Percentiles rank a stretch among this genome's conserved stretches.
Conservation (phyloP, 768 basidiomycete genomes). For the Termitomyces sp. region DNA sequence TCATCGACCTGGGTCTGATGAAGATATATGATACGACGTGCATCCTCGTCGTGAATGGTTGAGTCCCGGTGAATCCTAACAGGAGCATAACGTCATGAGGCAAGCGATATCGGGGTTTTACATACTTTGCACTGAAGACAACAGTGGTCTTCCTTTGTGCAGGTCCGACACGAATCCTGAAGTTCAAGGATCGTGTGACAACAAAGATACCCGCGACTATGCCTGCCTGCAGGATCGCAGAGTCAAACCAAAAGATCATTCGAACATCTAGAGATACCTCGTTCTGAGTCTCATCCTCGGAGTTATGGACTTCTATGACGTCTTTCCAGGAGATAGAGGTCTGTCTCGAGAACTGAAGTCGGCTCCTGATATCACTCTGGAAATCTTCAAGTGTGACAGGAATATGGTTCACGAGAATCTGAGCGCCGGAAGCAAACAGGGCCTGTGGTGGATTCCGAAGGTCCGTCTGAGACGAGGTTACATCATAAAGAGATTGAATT, state of each 20-base stretch:
- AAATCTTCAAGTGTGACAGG: conserved; percentile 20
- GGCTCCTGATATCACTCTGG: conserved; percentile 17
- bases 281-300: not conserved
- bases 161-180: conserved; percentile 30
- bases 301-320: conserved; percentile 23
- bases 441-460: not conserved
- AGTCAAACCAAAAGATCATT: not conserved
- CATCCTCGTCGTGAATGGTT: not conserved
- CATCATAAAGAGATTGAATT: conserved; percentile 23
- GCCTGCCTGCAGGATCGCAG: conserved; percentile 18
- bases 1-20: not conserved
- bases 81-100: not conserved
- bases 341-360: conserved; percentile 15
- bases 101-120: not conserved
- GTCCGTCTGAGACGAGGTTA: not conserved
- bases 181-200: conserved; percentile 32
- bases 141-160: not conserved
- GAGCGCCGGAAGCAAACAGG: conserved; percentile 26
- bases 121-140: not conserved
- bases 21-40: not conserved
- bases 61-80: not conserved
- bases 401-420: conserved; percentile 29
- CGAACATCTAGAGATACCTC: conserved; percentile 3
- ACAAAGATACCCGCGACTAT: conserved; percentile 35
- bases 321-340: conserved; percentile 30